Base-by-base conservation (phyloP, 148 eudicot species). In the Camellia japonica region DNA sequence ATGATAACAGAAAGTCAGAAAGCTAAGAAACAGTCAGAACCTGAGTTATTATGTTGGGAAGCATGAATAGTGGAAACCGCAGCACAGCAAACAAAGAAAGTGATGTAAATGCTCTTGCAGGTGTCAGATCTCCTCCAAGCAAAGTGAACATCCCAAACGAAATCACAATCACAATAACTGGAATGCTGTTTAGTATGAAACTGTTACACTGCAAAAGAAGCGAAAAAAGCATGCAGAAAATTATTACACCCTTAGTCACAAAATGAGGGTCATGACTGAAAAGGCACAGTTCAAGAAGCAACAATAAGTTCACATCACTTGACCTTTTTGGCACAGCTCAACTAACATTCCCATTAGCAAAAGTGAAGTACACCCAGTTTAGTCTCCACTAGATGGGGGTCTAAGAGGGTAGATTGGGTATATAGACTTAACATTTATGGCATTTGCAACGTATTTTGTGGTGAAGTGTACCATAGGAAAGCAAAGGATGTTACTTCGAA, bases 71-170 rank as follows among this genome's bases (percentile, higher is more conserved):
- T 72, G 99, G 99, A 83, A 91, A 96, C 18, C 95, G 93, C 68
- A 96, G 84, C 55, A 96, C 99, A 7, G 97, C 95, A 80, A 93
- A 96, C 84, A 96, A 82, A 43, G 99, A 96, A 73, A 96, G 91
- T 72, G 99, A 96, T 38, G 99, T 96, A 64, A 96, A 96, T 81
- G 99, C 99, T 85, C 93, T 90, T 70, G 99, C 97, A 77, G 99
- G 99, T 78, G 99, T 95, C 85, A 95, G 80, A 78, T 92, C 93
- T 76, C 99, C 99, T 83, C 99, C 99, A 77, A 96, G 93, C 81
- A 96, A 86, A 72, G 91, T 86, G 88, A 92, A 96, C 85, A 93
- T 20, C 78, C 95, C 98, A 87, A 96, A 96, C 64, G 99, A 93
- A 79, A 89, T 86, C 77, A 96, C 99, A 75, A 93, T 93, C 87